These are phyloP conservation scores for Trypanosoma melophagium DNA, from an alignment of 208 protist species.

Conservation along the genomic window DNA sequence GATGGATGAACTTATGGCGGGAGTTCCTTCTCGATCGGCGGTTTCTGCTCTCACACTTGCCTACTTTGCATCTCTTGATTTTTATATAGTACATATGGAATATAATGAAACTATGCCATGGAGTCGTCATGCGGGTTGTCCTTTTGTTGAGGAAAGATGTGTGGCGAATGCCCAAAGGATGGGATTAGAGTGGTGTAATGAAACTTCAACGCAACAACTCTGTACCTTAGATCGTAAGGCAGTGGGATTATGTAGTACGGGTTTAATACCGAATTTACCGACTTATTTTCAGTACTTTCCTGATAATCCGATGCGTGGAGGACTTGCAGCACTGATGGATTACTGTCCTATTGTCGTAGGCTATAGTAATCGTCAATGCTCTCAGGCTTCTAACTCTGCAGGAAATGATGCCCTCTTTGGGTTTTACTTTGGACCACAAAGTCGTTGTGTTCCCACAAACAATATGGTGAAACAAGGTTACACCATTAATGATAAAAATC, in stretches of 20 bases:
- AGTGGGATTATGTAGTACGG: constrained; percentile 41
- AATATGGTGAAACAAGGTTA: constrained; percentile 20
- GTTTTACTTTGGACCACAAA: constrained; percentile 43
- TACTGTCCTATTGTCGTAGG: constrained; percentile 50
- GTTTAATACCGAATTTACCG: not conserved
- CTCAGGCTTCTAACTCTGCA: constrained; percentile 2
- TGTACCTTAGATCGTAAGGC: constrained; percentile 41
- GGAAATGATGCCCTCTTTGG: constrained; percentile 14
- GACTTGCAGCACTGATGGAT: constrained; percentile 40
- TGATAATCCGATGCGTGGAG: constrained; percentile 10
- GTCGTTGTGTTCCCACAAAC: constrained; percentile 33
- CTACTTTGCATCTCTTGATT: constrained; percentile 62
- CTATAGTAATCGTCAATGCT: constrained; percentile 33
- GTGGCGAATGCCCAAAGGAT: not conserved
- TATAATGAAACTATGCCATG: constrained; percentile 40
- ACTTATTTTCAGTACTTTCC: constrained; percentile 25
- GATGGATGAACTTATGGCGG: constrained; percentile 80
- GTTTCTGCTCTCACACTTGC: constrained; percentile 65
- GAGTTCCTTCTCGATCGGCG: constrained; percentile 31
- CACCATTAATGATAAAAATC: not conserved
- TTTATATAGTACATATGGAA: constrained; percentile 48
- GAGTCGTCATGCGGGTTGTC: constrained; percentile 42
- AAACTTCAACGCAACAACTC: constrained; percentile 14
- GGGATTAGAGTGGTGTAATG: constrained; percentile 21
- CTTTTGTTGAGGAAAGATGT: constrained; percentile 27